phyloP scores from a whole-genome alignment of 768 basidiomycete species.

The Russula sp. region DNA sequence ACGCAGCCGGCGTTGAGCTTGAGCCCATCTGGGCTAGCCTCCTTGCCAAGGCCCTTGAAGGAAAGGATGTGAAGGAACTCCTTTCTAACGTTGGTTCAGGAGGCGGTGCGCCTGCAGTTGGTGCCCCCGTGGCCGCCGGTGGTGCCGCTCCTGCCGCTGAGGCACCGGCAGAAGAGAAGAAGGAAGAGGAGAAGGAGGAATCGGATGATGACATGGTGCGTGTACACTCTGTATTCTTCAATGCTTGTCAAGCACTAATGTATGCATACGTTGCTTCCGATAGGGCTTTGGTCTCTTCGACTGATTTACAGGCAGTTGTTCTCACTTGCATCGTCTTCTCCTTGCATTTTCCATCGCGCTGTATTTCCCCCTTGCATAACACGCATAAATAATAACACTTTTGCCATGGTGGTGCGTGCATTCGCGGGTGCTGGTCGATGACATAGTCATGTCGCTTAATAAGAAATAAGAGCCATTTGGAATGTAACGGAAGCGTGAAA shows the following conservation, averaged over 20 bases:
- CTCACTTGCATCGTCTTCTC: conserved; percentile 10
- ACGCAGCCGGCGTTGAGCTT: conserved; percentile 78
- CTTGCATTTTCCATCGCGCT: conserved; percentile 12
- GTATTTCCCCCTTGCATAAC: conserved; percentile 13
- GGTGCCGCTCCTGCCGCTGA: conserved; percentile 63
- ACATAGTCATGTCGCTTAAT: neutral
- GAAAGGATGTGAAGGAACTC: conserved; percentile 95
- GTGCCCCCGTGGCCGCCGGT: conserved; percentile 51
- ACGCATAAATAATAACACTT: conserved; percentile 12
- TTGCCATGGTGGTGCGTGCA: neutral
- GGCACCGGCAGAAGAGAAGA: conserved; percentile 73
- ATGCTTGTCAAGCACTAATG: conserved; percentile 8
- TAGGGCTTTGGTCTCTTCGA: conserved; percentile 98
- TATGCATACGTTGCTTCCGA: conserved; percentile 1
- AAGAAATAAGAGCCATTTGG: no score
- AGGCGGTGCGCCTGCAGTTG: conserved; percentile 78
- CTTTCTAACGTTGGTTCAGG: conserved; percentile 94
- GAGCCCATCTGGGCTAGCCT: conserved; percentile 98
- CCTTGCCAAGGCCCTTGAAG: conserved; percentile 96
- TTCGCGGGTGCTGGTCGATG: conserved; percentile 6
- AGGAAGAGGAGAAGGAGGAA: conserved; percentile 87
- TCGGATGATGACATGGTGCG: conserved; percentile 88
- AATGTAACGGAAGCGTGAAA: no score
- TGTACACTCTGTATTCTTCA: conserved; percentile 17
- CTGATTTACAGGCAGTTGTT: conserved; percentile 42